Evolutionary conservation across 2,329 filamentous ascomycete species (phyloP).

Genomic region (Fusarium longipes): DNA sequence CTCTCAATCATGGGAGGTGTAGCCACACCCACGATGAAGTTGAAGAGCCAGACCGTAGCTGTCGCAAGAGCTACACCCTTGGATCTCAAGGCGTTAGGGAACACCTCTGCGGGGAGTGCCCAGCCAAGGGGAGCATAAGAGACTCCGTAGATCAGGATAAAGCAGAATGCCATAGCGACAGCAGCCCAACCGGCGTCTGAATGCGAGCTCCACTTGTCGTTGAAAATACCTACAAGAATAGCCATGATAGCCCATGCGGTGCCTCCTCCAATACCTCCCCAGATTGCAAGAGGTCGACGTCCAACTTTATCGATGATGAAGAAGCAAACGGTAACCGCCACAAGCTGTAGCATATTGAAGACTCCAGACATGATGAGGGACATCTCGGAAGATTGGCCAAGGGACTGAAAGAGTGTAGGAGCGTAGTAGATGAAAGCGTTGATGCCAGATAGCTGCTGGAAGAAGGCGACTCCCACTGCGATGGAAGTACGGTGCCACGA

Average conservation of each 20-base stretch:
- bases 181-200: constrained; percentile 27
- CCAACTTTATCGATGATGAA: constrained; percentile 50
- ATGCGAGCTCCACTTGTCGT: constrained; percentile 28
- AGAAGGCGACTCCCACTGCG: constrained; percentile 38
- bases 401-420: constrained; percentile 43
- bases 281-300: constrained; percentile 39
- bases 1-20: constrained; percentile 65
- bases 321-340: constrained; percentile 45
- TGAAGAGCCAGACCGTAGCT: constrained; percentile 51
- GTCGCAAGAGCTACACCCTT: constrained; percentile 53
- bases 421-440: constrained; percentile 44
- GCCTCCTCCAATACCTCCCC: constrained; percentile 24
- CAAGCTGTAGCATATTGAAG: constrained; percentile 51
- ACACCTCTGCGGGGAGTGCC: constrained; percentile 53
- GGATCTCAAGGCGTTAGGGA: constrained; percentile 49
- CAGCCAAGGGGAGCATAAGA: constrained; percentile 52
- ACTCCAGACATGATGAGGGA: constrained; percentile 50
- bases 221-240: constrained; percentile 26
- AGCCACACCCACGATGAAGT: constrained; percentile 59
- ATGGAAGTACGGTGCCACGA: constrained; percentile 16
- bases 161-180: constrained; percentile 25
- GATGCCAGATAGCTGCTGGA: constrained; percentile 42
- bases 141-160: constrained; percentile 13
- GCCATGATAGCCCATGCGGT: constrained; percentile 30
- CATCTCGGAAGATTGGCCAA: constrained; percentile 46